Evolutionary conservation across 139 green algal genomes (phyloP), one percentile per base, ranked within the genome.

Genomic region (Zygnema circumcarinatum): DNA sequence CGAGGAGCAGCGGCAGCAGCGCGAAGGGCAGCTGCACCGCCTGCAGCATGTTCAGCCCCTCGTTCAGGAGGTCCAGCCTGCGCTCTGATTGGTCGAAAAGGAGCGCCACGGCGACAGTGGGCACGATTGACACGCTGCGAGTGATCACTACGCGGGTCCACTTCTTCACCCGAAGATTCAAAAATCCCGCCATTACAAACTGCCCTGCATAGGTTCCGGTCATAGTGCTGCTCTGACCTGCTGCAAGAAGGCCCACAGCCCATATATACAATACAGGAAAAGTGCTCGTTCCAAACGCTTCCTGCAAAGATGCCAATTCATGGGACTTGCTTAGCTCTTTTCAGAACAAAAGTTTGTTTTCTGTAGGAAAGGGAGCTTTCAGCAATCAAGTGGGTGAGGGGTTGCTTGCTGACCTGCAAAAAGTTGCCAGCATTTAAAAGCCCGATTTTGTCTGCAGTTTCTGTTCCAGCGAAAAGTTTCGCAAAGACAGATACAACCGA

Each of bases 181-280:
- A 83, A 33, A 93, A 93, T 42, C 91, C 91, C 11, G 85, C 82
- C 93, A 97, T 96, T 20, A 97, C 94, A 80, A 95, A 95, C 92
- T 97, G 94, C n/a, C 94, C 94, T 0, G 94, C 92, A 86, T 95
- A 96, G 32, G 94, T 95, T 32, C 93, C 93, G 0, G 95, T 96
- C 90, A 97, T 96, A 75, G 94, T 96, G 87, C 76, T 92, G 84
- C 84, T 93, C 81, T 97, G 94, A 38, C 90, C 91, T 0, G 91
- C 84, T 2, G 91, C 90, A 20, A 94, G 83, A 31, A 94, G 79
- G 1, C 84, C 84, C 2, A 54, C 41, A 7, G 83, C 83, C 83
- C 83, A 88, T 25, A 88, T 88, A 42, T 76, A 85, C 1, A 88
- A 16, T 38, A 88, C 40, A 31, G 83, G 75, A 40, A 83, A 86